Conservation (phyloP, 208 protist species). For the Naegleria fowleri region DNA sequence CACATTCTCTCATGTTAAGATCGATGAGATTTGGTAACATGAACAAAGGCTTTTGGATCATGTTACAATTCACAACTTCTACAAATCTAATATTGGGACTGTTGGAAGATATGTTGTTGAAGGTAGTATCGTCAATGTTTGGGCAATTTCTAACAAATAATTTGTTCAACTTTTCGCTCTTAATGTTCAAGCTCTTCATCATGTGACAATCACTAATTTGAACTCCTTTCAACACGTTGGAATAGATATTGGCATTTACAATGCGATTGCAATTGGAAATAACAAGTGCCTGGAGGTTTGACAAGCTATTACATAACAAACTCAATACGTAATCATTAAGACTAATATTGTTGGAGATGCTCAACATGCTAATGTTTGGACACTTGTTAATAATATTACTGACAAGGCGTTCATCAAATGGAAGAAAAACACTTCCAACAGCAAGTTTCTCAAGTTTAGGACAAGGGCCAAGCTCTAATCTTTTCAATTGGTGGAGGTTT, state of each 20-base stretch:
- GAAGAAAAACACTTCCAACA: background rate
- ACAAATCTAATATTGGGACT: constrained; percentile 3
- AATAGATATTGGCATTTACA: background rate
- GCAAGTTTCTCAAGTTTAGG: constrained; percentile 2
- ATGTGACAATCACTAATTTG: background rate
- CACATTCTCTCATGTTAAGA: background rate
- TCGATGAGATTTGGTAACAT: background rate
- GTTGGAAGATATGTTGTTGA: background rate
- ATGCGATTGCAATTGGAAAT: background rate
- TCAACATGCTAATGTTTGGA: background rate
- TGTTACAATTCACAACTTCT: background rate
- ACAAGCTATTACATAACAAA: background rate
- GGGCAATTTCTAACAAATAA: constrained; percentile 13
- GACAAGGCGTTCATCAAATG: background rate
- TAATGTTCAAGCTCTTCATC: background rate
- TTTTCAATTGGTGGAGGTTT: background rate
- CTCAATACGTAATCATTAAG: background rate
- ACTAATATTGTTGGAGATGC: background rate
- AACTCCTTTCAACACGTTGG: background rate
- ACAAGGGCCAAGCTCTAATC: background rate
- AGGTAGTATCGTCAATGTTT: background rate
- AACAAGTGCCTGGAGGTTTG: background rate
- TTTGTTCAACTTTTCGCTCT: background rate
- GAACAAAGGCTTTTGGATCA: background rate
- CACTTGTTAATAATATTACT: background rate